These are phyloP conservation scores for Galerina sulciceps DNA, from an alignment of 768 basidiomycete genomes.

Conservation along the genomic window DNA sequence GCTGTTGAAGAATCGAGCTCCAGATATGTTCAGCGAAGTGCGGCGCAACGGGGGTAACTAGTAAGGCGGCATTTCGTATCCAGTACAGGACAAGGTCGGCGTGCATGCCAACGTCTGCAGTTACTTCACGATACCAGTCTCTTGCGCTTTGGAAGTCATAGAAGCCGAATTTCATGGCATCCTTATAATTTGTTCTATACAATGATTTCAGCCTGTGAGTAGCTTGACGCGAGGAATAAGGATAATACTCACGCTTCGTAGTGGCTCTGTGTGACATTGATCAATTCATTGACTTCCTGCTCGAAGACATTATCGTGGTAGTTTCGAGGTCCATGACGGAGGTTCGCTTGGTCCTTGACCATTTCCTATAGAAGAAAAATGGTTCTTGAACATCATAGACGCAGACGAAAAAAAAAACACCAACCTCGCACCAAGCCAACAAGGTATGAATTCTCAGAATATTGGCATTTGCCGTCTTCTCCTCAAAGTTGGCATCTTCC, in stretches of 20 bases:
- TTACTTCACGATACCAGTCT: constrained; percentile 97
- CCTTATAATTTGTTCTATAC: constrained; percentile 89
- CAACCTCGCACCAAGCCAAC: constrained; percentile 88
- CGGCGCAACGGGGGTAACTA: constrained; percentile 87
- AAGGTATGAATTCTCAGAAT: constrained; percentile 93
- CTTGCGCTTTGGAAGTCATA: constrained; percentile 92
- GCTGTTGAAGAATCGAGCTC: constrained; percentile 71
- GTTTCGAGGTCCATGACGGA: constrained; percentile 76
- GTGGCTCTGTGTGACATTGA: constrained; percentile 78
- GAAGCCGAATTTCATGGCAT: constrained; percentile 93
- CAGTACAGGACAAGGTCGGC: constrained; percentile 83
- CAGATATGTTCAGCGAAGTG: constrained; percentile 95
- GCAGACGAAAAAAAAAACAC: constrained; percentile 15
- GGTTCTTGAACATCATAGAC: constrained; percentile 9
- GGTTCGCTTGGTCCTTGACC: constrained; percentile 66
- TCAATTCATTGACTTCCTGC: constrained; percentile 86
- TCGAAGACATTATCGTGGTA: constrained; percentile 93
- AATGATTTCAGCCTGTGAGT: not conserved
- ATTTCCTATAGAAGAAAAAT: constrained; percentile 63
- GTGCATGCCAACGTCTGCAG: constrained; percentile 90
- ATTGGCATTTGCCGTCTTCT: constrained; percentile 96
- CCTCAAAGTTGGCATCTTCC: constrained; percentile 99
- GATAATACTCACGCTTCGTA: constrained; percentile 72
- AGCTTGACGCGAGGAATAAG: not conserved
- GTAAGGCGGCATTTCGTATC: constrained; percentile 80